A percentile compares a stretch with the other conserved stretches of the same genome.
Conservation (phyloP, 148 eudicot species). For the Pharnaceum exiguum region DNA sequence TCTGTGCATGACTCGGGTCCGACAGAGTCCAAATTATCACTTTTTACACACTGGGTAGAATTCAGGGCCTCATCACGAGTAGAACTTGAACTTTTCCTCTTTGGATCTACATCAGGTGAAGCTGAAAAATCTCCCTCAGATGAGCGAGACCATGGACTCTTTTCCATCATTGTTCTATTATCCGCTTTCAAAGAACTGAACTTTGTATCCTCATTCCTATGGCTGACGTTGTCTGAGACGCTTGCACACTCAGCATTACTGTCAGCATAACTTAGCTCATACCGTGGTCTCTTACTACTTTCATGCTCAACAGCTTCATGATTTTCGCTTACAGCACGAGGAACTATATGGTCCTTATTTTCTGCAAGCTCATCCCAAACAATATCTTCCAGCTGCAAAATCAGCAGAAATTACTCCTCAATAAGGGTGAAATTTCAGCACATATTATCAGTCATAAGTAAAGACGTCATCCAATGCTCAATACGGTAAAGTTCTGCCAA, state of each 20-base stretch:
- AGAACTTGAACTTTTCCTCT: slow-evolving; percentile 26
- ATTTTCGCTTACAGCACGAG: slow-evolving; percentile 34
- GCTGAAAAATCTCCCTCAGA: slow-evolving; percentile 32
- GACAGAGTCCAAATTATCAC: slow-evolving; percentile 25
- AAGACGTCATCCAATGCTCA: too few species aligned
- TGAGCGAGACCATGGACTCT: slow-evolving; percentile 34
- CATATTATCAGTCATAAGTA: too few species aligned
- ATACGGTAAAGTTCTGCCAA: too few species aligned
- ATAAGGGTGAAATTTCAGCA: neutral
- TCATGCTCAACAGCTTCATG: slow-evolving; percentile 28
- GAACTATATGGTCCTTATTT: slow-evolving; percentile 73
- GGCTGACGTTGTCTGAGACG: slow-evolving; percentile 22
- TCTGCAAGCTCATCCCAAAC: slow-evolving; percentile 66
- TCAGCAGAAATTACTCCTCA: neutral
- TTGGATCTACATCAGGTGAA: slow-evolving; percentile 34
- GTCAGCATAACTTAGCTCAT: slow-evolving; percentile 28
- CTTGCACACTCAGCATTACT: slow-evolving; percentile 25
- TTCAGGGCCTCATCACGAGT: slow-evolving; percentile 36
- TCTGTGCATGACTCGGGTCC: slow-evolving; percentile 34
- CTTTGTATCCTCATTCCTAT: slow-evolving; percentile 30
- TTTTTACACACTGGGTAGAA: slow-evolving; percentile 27
- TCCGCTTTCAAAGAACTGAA: slow-evolving; percentile 22
- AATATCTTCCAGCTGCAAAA: slow-evolving; percentile 76
- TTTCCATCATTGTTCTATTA: slow-evolving; percentile 40
- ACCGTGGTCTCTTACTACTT: slow-evolving; percentile 35